Evolutionary conservation across 2,329 filamentous ascomycete species (phyloP), one percentile per base, ranked within the genome.

Genomic region (Diaporthe longicolla): DNA sequence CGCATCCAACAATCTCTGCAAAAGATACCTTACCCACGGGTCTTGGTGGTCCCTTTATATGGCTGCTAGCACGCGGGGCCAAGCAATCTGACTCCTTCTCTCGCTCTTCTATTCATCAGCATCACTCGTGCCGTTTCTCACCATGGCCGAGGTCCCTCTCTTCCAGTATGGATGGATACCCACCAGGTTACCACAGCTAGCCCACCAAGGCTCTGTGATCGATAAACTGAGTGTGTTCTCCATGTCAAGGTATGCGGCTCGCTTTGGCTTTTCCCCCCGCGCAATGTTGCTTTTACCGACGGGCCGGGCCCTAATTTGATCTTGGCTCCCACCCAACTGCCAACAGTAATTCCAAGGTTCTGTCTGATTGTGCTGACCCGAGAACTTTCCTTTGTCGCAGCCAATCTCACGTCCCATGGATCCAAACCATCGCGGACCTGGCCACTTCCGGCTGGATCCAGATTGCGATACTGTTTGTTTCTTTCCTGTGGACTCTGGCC

Each of bases 331-430:
- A 50, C 37, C 37, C 10, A 40, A 32, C 7, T 32, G 29, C 66
- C 24, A 17, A 24, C 29, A 19, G 7, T 11, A 37, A 37, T 37
- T 37, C 37, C 37, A 37, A 37, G 37, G 9, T 37, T 37, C 37
- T 13, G 37, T 13, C 26, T 21, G 13, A n/a, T 26, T 40, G 59
- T 50, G 59, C 73, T 72, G 40, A 74, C 54, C 29, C 19, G 50
- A 32, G 32, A 24, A 48, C 32, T 24, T 11, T 54, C 17, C 26
- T 50, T n/a, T 15, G 13, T 17, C 13, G 26, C 54, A 75, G 74
- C 72, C 35, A 66, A 59, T 45, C 74, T 13, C 48, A 29, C 3
- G 72, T 76, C 26, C 37, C 54, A 17, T 76, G 74, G 74, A 76
- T 74, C 24, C 24, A 63, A 19, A 50, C 29, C n/a, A 32, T 70